A percentile compares a stretch with the other conserved stretches of the same genome.
Conservation (phyloP, 1,139 yeast genomes). For the Scheffersomyces segobiensis region DNA sequence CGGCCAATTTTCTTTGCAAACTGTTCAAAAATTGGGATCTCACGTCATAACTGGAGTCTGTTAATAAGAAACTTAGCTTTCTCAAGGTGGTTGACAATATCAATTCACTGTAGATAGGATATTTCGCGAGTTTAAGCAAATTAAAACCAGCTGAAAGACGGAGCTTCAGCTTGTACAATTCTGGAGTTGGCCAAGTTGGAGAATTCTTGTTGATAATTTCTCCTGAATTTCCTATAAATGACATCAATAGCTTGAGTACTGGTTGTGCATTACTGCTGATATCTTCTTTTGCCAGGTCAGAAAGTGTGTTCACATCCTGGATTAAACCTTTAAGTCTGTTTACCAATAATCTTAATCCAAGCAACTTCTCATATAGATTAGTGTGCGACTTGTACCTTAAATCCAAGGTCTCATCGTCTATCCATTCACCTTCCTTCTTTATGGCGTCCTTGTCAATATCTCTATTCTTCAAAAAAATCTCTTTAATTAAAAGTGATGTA, state of each 20-base stretch:
- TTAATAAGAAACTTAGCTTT: conserved; percentile 59
- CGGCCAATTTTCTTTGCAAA: conserved; percentile 54
- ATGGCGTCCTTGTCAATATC: conserved; percentile 22
- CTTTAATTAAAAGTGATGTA: conserved; percentile 60
- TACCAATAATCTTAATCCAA: conserved; percentile 60
- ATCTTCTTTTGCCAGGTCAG: conserved; percentile 27
- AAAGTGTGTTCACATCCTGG: conserved; percentile 17
- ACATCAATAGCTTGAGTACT: conserved; percentile 63
- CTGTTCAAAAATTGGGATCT: conserved; percentile 53
- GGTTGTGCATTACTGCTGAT: conserved; percentile 51
- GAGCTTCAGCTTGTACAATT: conserved; percentile 56
- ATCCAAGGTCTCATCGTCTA: conserved; percentile 46
- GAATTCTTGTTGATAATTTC: conserved; percentile 61
- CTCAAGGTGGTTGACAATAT: conserved; percentile 55
- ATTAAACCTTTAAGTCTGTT: conserved; percentile 59
- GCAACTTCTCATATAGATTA: conserved; percentile 46
- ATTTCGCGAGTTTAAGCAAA: conserved; percentile 64
- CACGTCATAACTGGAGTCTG: conserved; percentile 64
- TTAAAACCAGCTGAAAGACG: conserved; percentile 69
- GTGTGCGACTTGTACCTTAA: conserved; percentile 16
- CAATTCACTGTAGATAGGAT: conserved; percentile 51
- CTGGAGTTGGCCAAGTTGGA: conserved; percentile 63
- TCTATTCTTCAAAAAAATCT: conserved; percentile 56
- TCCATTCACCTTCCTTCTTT: conserved; percentile 43
- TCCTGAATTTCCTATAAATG: conserved; percentile 78